Percentiles rank a stretch among this genome's conserved stretches.
These are phyloP conservation scores for Wallemia hederae DNA, from an alignment of 1,284 basidiomycete genomes.

Conservation along the genomic window DNA sequence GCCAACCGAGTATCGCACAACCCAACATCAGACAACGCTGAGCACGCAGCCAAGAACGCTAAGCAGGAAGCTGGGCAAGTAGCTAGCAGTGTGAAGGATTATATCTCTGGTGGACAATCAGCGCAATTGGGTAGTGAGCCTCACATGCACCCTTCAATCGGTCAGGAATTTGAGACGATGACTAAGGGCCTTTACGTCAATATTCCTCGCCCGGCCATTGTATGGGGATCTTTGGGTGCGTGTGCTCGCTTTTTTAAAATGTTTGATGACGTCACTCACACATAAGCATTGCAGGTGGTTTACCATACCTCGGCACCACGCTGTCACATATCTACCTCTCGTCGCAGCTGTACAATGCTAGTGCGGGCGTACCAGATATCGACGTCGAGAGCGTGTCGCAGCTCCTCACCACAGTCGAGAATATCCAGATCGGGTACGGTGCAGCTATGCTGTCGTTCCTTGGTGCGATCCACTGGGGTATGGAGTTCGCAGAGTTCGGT, in stretches of 20 bases:
- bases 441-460: slow-evolving; percentile 14
- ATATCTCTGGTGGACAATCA: slow-evolving; percentile 8
- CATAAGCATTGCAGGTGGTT: slow-evolving; percentile 10
- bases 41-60: slow-evolving; percentile 12
- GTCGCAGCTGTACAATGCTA: slow-evolving; percentile 6
- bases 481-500: slow-evolving; percentile 12
- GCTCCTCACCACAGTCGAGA: slow-evolving; percentile 12
- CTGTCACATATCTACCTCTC: slow-evolving; percentile 6
- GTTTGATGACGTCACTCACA: slow-evolving; percentile 9
- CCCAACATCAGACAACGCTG: slow-evolving; percentile 12
- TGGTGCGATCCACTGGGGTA: slow-evolving; percentile 15
- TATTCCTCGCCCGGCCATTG: slow-evolving; percentile 12
- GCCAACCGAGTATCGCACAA: slow-evolving; percentile 13
- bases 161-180: slow-evolving; percentile 10
- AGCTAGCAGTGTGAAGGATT: slow-evolving; percentile 7
- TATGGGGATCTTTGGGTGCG: slow-evolving; percentile 11
- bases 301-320: slow-evolving; percentile 12
- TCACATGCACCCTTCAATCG: slow-evolving; percentile 8
- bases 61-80: slow-evolving; percentile 11
- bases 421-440: slow-evolving; percentile 13
- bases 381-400: slow-evolving; percentile 12
- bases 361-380: slow-evolving; percentile 5
- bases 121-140: slow-evolving; percentile 4
- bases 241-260: not conserved
- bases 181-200: slow-evolving; percentile 10